These are phyloP conservation scores for Earliella scabrosa DNA, from an alignment of 1,284 basidiomycete species.

Conservation along the genomic window DNA sequence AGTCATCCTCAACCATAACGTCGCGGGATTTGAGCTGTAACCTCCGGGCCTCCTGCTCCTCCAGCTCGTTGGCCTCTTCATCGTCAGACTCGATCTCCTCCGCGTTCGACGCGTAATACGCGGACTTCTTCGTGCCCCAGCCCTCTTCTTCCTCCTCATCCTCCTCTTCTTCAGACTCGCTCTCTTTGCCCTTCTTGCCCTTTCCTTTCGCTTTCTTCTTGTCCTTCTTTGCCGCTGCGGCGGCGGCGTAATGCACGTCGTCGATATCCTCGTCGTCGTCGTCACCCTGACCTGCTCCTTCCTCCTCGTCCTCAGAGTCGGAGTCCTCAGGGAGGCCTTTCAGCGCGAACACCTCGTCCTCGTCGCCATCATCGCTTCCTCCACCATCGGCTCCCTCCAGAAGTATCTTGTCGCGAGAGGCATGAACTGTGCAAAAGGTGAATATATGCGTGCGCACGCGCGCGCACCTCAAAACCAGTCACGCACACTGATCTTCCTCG, in stretches of 20 bases:
- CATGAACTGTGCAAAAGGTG: constrained; percentile 61
- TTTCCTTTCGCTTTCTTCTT: constrained; percentile 41
- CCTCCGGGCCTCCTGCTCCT: constrained; percentile 86
- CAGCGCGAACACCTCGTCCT: constrained; percentile 79
- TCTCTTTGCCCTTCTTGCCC: constrained; percentile 38
- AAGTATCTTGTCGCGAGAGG: constrained; percentile 77
- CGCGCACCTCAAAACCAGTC: neutral
- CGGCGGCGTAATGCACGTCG: constrained; percentile 25
- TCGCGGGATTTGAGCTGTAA: constrained; percentile 81
- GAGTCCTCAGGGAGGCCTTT: constrained; percentile 49
- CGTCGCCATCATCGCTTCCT: constrained; percentile 51
- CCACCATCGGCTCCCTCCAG: constrained; percentile 59
- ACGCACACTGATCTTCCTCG: constrained; percentile 77
- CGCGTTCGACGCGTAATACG: constrained; percentile 88
- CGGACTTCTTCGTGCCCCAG: constrained; percentile 80
- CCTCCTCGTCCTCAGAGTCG: constrained; percentile 50
- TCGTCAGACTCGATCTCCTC: constrained; percentile 81
- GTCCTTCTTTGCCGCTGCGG: constrained; percentile 41
- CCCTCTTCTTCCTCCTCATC: constrained; percentile 63
- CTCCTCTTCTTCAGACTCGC: constrained; percentile 36
- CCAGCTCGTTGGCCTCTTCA: constrained; percentile 85
- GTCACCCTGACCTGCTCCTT: constrained; percentile 46
- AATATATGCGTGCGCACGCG: constrained; percentile 1
- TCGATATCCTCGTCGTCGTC: constrained; percentile 47
- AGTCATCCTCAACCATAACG: constrained; percentile 79